phyloP scores from a whole-genome alignment of 768 basidiomycete species.

The Cystofilobasidium ferigula region DNA sequence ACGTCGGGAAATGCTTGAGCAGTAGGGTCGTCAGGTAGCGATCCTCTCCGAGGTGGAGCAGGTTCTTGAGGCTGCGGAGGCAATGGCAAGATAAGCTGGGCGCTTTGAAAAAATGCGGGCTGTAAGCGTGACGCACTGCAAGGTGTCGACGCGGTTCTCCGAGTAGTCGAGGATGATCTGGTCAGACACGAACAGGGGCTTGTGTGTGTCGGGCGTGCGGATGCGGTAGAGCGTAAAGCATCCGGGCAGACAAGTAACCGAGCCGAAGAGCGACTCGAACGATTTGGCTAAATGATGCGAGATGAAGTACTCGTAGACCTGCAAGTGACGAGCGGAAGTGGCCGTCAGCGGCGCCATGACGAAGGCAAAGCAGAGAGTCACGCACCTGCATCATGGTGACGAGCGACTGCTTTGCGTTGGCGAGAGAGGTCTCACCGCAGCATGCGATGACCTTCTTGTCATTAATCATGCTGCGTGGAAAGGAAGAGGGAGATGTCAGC shows the following conservation, averaged over 20 bases:
- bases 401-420: slow-evolving; percentile 88
- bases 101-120: neutral
- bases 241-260: slow-evolving; percentile 95
- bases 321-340: neutral
- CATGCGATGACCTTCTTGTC: slow-evolving; percentile 76
- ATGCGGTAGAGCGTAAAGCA: slow-evolving; percentile 97
- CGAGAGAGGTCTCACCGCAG: slow-evolving; percentile 85
- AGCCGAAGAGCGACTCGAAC: slow-evolving; percentile 91
- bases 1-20: slow-evolving; percentile 84
- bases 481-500: neutral
- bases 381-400: slow-evolving; percentile 92
- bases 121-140: slow-evolving; percentile 46
- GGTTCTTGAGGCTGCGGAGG: slow-evolving; percentile 65
- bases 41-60: slow-evolving; percentile 96
- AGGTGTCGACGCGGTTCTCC: slow-evolving; percentile 88
- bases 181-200: slow-evolving; percentile 85
- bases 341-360: neutral
- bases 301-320: slow-evolving; percentile 98
- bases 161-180: slow-evolving; percentile 84
- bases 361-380: neutral
- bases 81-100: neutral
- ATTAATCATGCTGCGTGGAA: slow-evolving; percentile 68
- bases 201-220: slow-evolving; percentile 85
- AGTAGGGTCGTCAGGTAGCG: slow-evolving; percentile 92
- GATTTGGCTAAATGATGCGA: slow-evolving; percentile 98